Evolutionary conservation across 495 filamentous ascomycete genomes (phyloP).

Genomic region (Clohesyomyces aquaticus): DNA sequence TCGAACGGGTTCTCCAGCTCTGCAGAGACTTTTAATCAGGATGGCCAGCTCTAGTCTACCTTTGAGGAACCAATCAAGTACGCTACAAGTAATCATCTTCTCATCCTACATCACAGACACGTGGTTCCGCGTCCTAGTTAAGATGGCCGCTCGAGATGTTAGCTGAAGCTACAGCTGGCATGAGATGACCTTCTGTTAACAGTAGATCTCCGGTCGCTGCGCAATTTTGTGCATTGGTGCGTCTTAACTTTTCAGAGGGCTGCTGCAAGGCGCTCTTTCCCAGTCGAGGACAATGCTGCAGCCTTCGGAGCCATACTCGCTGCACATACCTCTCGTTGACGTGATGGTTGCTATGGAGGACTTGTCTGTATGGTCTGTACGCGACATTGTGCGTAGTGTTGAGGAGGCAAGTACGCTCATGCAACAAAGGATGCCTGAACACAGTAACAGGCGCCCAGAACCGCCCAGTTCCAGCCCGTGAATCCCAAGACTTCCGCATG

Average conservation of each 20-base stretch:
- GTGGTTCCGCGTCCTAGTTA: background rate
- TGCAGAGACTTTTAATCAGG: background rate
- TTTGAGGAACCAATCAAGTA: background rate
- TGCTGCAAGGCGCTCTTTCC: background rate
- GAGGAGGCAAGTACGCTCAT: constrained; percentile 3
- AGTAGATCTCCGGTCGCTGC: background rate
- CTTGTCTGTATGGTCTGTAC: constrained; percentile 17
- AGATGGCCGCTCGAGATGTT: background rate
- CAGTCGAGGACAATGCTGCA: constrained; percentile 5
- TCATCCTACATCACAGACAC: background rate
- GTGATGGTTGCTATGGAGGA: constrained; percentile 13
- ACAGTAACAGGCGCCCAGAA: background rate
- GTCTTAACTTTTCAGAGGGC: background rate
- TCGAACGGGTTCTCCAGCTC: background rate
- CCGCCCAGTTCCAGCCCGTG: constrained; percentile 1
- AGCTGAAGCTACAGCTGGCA: background rate
- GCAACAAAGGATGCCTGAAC: background rate
- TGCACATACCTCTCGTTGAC: constrained; percentile 20
- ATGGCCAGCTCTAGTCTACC: background rate
- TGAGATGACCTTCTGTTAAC: background rate
- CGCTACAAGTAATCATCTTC: background rate
- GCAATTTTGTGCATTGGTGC: constrained; percentile 19
- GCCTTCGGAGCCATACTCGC: constrained; percentile 19
- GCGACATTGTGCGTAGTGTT: constrained; percentile 13
- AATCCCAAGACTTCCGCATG: constrained; percentile 1